Conservation (phyloP, 495 filamentous ascomycete genomes). For the Ramalina intermedia region DNA sequence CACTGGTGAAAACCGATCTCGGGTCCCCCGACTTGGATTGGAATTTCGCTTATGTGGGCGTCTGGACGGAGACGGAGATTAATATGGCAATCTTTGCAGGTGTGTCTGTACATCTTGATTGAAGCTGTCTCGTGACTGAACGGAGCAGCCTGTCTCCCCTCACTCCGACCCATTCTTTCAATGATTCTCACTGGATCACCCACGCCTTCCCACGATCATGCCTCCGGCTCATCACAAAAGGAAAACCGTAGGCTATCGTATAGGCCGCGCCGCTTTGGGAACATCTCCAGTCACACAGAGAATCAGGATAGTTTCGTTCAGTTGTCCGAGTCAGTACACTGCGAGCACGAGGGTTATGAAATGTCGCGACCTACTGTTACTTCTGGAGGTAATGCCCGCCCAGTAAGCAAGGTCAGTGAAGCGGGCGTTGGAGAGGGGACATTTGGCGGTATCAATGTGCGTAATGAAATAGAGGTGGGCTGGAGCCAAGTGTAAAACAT, state of each 20-base stretch:
- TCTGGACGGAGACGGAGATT: neutral
- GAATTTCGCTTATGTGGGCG: neutral
- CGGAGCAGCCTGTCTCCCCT: slow-evolving; percentile 2
- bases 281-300: neutral
- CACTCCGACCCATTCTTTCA: neutral
- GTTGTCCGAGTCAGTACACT: neutral
- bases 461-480: neutral
- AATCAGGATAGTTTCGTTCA: neutral
- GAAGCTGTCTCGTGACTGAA: neutral
- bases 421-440: neutral
- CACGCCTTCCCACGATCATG: neutral
- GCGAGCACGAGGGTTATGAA: neutral
- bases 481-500: neutral
- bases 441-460: neutral
- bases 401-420: neutral
- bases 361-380: neutral
- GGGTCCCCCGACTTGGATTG: slow-evolving; percentile 2
- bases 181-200: neutral
- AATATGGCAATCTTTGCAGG: slow-evolving; percentile 6
- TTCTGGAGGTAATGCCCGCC: neutral
- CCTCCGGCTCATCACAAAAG: neutral
- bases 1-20: neutral
- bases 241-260: neutral
- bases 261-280: neutral
- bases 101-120: neutral